Evolutionary conservation across 2,329 filamentous ascomycete genomes (phyloP), one percentile per base, ranked within the genome.

Genomic region (Hyphodiscus sp.): DNA sequence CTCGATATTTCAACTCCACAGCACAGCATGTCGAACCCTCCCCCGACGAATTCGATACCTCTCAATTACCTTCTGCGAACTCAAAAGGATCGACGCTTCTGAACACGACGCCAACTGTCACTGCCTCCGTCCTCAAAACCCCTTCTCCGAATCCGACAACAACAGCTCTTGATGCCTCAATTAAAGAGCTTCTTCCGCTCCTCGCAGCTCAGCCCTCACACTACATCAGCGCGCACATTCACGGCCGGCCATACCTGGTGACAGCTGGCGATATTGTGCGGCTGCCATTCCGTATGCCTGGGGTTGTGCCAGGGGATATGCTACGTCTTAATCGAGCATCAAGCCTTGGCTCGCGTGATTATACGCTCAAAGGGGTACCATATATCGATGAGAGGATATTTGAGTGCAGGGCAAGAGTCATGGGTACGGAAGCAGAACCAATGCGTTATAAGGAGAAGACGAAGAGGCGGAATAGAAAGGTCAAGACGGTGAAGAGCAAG

Each of bases 301-400:
- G 80, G 23, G 87, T 90, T 5, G 73, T 78, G 8, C 85, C 91
- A 0, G 94, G 94, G 29, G 92, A 97, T 68, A 76, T 95, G 41
- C 77, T 99, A 56, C 87, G 91, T 7, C 79, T 99, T 54, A 92
- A 96, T 73, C 86, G 91, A 52, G 94, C 91, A 20, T 86, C 83
- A 42, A 76, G 86, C 51, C 74, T 99, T 45, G 94, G 94, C 26
- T 92, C 86, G 61, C 80, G 94, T 59, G 92, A 97, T 70, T 95
- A 89, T 73, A 96, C 92, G 5, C 76, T 97, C 59, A 89, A 91
- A 70, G 89, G 88, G 5, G 74, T 79, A 4, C 83, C 87, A n/a
- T 92, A 87, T 67, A 73, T 97, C 58, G 91, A 96, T 69, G 86
- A 92, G 70, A 74, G 83, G 51, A 71, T 96, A 54, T 97, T 91